Evolutionary conservation across 139 green algal genomes (phyloP).

Genomic region (Tetratostichococcus sp.): DNA sequence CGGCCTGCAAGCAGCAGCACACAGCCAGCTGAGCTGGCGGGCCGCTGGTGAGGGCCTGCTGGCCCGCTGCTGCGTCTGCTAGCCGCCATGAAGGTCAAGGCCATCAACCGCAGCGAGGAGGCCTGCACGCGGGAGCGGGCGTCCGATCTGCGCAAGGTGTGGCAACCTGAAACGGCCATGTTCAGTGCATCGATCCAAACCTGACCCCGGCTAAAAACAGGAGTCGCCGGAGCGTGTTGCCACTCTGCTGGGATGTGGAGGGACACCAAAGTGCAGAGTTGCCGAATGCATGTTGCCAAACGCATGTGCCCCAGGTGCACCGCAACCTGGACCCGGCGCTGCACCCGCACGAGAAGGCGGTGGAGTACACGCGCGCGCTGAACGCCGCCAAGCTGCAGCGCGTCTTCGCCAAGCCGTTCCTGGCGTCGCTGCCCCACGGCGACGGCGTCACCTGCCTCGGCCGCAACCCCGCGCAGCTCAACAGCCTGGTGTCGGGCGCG

Average conservation of each 20-base stretch:
- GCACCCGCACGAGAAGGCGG: constrained; percentile 86
- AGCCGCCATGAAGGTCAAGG: constrained; percentile 86
- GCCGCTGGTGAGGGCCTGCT: too few relatives aligned
- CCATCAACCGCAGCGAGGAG: constrained; percentile 81
- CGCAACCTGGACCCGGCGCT: constrained; percentile 89
- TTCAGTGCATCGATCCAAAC: too few relatives aligned
- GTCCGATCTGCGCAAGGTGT: constrained; percentile 69
- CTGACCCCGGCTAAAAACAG: too few relatives aligned
- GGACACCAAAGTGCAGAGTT: too few relatives aligned
- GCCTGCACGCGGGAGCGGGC: constrained; percentile 71
- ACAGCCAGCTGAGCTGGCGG: too few relatives aligned
- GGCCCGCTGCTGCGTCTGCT: too few relatives aligned
- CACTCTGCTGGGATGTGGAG: too few relatives aligned
- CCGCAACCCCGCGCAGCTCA: constrained; percentile 71
- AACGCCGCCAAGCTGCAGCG: constrained; percentile 90
- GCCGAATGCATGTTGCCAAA: too few relatives aligned
- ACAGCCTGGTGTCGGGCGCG: constrained; percentile 69
- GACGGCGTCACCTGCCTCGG: constrained; percentile 87
- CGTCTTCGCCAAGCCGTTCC: constrained; percentile 96
- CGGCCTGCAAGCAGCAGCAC: too few relatives aligned
- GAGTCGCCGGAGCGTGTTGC: too few relatives aligned
- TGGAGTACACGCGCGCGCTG: constrained; percentile 88
- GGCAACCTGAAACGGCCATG: too few relatives aligned
- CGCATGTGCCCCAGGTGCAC: constrained; percentile 62
- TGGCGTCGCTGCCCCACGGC: constrained; percentile 80